phyloP scores from a whole-genome alignment of 108 stramenopile genomes.

The Parmales sp. region DNA sequence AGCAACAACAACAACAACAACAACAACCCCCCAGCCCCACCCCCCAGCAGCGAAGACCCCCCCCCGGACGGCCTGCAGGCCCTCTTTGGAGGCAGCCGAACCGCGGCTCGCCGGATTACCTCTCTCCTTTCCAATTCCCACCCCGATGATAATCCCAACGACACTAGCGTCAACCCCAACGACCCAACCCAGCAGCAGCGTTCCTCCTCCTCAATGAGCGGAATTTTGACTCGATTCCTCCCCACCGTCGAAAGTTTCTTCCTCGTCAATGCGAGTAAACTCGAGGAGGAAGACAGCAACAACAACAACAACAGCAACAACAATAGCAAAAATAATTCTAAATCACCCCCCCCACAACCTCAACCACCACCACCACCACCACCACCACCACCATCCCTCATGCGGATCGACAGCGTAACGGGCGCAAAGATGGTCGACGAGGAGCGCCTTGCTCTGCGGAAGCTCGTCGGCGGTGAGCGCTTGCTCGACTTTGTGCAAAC shows the following conservation, averaged over 20 bases:
- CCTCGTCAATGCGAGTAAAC: constrained; percentile 58
- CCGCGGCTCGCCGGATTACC: too few species aligned
- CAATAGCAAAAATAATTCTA: too few species aligned
- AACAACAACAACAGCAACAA: neutral
- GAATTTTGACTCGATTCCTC: constrained; percentile 75
- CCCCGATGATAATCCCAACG: constrained; percentile 82
- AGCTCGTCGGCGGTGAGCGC: constrained; percentile 38
- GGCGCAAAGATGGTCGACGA: neutral
- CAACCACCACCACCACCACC: neutral
- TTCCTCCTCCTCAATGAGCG: constrained; percentile 28
- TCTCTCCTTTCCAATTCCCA: constrained; percentile 75
- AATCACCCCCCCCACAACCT: too few species aligned
- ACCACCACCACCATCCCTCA: neutral
- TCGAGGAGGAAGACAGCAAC: constrained; percentile 8
- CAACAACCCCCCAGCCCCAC: constrained; percentile 47
- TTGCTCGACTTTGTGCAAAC: constrained; percentile 63
- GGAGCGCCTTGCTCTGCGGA: neutral
- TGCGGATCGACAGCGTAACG: neutral
- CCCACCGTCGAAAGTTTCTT: constrained; percentile 91
- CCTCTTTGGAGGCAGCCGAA: too few species aligned
- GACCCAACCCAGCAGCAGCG: too few species aligned
- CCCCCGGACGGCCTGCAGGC: too few species aligned
- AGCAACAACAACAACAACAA: constrained; percentile 14
- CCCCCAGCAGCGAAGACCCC: constrained; percentile 86
- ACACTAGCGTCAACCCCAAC: too few species aligned